Conservation (phyloP, 129 eudicot genomes). For the Lactuca saligna region DNA sequence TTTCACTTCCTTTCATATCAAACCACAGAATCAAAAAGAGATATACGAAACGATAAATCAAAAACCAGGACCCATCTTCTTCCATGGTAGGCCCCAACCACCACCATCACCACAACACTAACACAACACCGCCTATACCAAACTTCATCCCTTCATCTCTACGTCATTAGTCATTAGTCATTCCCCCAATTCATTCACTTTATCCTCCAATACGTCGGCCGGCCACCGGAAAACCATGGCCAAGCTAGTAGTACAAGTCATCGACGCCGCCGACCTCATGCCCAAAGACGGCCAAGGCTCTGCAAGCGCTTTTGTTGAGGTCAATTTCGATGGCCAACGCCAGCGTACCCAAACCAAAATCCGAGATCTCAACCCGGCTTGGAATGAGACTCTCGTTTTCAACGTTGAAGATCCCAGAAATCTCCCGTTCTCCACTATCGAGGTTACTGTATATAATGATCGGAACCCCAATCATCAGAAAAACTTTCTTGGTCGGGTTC, state of each 20-base stretch:
- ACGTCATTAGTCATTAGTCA: constrained; percentile 9
- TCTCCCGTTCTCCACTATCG: constrained; percentile 34
- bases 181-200: background rate
- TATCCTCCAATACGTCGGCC: background rate
- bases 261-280: constrained; percentile 83
- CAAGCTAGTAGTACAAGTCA: constrained; percentile 63
- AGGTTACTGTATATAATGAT: constrained; percentile 65
- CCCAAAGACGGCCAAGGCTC: constrained; percentile 96
- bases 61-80: constrained; percentile 4
- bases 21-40: constrained; percentile 5
- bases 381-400: constrained; percentile 75
- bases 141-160: constrained; percentile 28
- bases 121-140: constrained; percentile 18
- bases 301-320: constrained; percentile 73
- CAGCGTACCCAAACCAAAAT: constrained; percentile 61
- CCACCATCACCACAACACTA: constrained; percentile 21
- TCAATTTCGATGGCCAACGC: constrained; percentile 54
- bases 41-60: constrained; percentile 24
- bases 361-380: constrained; percentile 66
- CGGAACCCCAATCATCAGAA: constrained; percentile 25
- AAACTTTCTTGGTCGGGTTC: constrained; percentile 75
- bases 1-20: constrained; percentile 16
- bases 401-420: constrained; percentile 38
- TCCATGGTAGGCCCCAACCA: constrained; percentile 15
- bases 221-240: constrained; percentile 40